These are phyloP conservation scores for Alternaria arbusti DNA, from an alignment of 2,329 filamentous ascomycete genomes.

Conservation along the genomic window DNA sequence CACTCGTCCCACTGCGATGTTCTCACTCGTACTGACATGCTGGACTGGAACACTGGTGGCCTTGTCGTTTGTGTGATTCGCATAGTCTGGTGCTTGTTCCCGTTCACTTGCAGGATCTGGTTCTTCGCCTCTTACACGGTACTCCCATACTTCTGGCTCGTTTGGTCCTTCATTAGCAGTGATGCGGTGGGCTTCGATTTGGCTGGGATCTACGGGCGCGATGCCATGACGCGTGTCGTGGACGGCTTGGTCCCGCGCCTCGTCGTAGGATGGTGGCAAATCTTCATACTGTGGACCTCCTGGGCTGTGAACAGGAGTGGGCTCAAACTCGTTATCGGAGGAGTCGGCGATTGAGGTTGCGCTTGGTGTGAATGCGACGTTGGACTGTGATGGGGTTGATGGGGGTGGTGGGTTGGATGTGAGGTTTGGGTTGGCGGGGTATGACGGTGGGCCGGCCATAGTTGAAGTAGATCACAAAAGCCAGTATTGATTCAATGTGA, in stretches of 20 bases:
- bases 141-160: slow-evolving; percentile 35
- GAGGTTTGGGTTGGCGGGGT: slow-evolving; percentile 14
- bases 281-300: slow-evolving; percentile 45
- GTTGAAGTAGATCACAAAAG: not conserved
- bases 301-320: slow-evolving; percentile 40
- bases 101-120: slow-evolving; percentile 20
- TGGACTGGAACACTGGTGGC: slow-evolving; percentile 34
- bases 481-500: not conserved
- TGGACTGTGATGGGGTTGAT: slow-evolving; percentile 22
- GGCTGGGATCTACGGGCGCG: slow-evolving; percentile 32
- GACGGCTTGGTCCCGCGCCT: slow-evolving; percentile 41
- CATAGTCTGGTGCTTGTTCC: slow-evolving; percentile 30
- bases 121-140: slow-evolving; percentile 28
- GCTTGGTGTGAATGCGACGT: slow-evolving; percentile 32
- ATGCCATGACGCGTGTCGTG: slow-evolving; percentile 35
- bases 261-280: slow-evolving; percentile 46
- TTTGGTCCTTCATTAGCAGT: slow-evolving; percentile 29
- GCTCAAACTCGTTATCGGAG: slow-evolving; percentile 40
- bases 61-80: slow-evolving; percentile 19
- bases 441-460: slow-evolving; percentile 32
- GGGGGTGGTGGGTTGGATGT: slow-evolving; percentile 19
- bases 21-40: slow-evolving; percentile 25
- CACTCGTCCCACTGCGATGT: slow-evolving; percentile 32
- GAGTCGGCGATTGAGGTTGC: slow-evolving; percentile 41
- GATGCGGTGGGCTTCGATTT: slow-evolving; percentile 36